Evolutionary conservation across 2,329 filamentous ascomycete species (phyloP).

Genomic region (Fusarium sp.): DNA sequence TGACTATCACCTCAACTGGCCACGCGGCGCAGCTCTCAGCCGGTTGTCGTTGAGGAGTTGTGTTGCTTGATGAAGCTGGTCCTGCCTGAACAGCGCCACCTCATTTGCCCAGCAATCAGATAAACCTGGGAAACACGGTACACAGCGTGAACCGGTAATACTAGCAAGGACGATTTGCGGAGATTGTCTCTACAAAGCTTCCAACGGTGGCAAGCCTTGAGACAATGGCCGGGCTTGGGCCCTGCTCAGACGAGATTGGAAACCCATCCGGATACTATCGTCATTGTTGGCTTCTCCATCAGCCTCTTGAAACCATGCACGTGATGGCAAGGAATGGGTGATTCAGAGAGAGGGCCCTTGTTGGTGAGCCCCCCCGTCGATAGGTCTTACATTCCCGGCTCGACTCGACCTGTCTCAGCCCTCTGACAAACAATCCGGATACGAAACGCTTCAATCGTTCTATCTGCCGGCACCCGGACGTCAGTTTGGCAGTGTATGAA

Average conservation of each 20-base stretch:
- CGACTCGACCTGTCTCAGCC: slow-evolving; percentile 17
- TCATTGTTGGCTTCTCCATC: slow-evolving; percentile 4
- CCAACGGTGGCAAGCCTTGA: neutral
- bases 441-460: slow-evolving; percentile 19
- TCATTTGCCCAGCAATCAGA: slow-evolving; percentile 14
- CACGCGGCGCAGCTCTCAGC: slow-evolving; percentile 17
- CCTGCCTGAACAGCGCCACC: slow-evolving; percentile 16
- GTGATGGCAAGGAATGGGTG: slow-evolving; percentile 19
- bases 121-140: slow-evolving; percentile 8
- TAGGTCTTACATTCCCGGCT: slow-evolving; percentile 8
- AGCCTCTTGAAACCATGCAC: slow-evolving; percentile 7
- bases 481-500: slow-evolving; percentile 6
- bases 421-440: slow-evolving; percentile 19
- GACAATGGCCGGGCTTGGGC: neutral
- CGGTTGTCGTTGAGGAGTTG: slow-evolving; percentile 10
- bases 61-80: slow-evolving; percentile 13
- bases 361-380: slow-evolving; percentile 1
- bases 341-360: neutral
- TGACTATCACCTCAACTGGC: slow-evolving; percentile 18
- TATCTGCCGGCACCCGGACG: slow-evolving; percentile 17
- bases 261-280: neutral
- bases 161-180: neutral
- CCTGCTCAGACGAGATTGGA: neutral
- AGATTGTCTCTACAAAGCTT: neutral
- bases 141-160: neutral